Evolutionary conservation across 208 protist genomes (phyloP), one percentile per base, ranked within the genome.

Genomic region (Leishmania martiniquensis): DNA sequence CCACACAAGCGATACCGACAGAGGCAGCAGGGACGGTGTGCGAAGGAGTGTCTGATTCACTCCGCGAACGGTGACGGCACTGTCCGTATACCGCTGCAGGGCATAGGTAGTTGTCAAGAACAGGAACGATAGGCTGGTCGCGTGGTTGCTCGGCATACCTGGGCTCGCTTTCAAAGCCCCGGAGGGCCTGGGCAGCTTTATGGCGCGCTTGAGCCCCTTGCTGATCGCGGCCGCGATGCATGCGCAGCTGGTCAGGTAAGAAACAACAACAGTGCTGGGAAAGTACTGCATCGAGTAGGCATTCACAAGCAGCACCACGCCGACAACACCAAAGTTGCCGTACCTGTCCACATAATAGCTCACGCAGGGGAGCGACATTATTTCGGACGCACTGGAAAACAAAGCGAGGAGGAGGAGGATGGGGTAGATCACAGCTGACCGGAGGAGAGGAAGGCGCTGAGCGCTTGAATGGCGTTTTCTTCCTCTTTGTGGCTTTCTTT

Each of bases 111-210:
- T 78, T 37, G 63, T 72, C 12, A 90, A 57, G 20, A 69, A 72
- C 22, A 93, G 72, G 45, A 89, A 93, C 25, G 87, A 79, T 17
- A 93, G 81, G 34, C 74, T 73, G 0, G 87, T 91, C 45, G 89
- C 89, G 67, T 93, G 89, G 74, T 90, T 93, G 87, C 89, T 93
- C 45, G 89, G 89, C 89, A 93, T 93, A 44, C 89, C 89, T 0
- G 89, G 87, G 52, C 83, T 91, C 66, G 78, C 57, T 78, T 93
- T 90, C 42, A 49, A 78, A 4, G 89, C 86, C 5, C 89, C 89
- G 1, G 42, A 34, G 39, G 89, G 89, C 9, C 89, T 85, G 29
- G 84, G 68, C 47, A 91, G 89, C 47, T 87, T 89, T 65, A 93
- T 75, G 12, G 87, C 17, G 45, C 89, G 87, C 81, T 91, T 90